Evolutionary conservation across 2,329 filamentous ascomycete genomes (phyloP).

Genomic region (Myriosclerotinia curreyana): DNA sequence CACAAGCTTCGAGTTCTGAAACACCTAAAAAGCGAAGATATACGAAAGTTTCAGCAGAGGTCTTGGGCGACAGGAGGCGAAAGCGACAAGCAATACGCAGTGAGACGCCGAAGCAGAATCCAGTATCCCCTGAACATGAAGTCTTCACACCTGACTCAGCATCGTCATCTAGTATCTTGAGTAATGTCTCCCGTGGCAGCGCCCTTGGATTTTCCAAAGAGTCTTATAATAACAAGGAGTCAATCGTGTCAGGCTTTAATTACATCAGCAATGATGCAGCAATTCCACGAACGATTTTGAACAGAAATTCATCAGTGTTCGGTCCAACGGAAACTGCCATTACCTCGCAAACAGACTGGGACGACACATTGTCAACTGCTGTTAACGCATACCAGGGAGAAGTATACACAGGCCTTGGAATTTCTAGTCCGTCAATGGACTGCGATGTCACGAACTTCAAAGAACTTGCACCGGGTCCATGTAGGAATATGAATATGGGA

Average conservation of each 20-base stretch:
- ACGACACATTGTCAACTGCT: not conserved
- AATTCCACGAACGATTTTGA: not conserved
- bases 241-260: not conserved
- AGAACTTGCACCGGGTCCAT: not conserved
- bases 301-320: not conserved
- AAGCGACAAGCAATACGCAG: constrained; percentile 3
- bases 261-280: not conserved
- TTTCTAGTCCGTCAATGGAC: not conserved
- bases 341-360: not conserved
- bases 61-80: no score
- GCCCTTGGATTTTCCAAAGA: not conserved
- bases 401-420: not conserved
- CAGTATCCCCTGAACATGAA: not conserved
- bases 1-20: not conserved
- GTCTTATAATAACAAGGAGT: not conserved
- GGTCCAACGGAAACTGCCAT: not conserved
- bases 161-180: no score
- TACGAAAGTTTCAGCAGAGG: not conserved
- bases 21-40: not conserved
- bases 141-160: not conserved
- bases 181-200: not conserved
- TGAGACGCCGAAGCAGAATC: not conserved
- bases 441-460: not conserved
- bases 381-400: not conserved
- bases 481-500: not conserved